Evolutionary conservation across 805 yeast genomes (phyloP), one percentile per base, ranked within the genome.

Genomic region (Starmerella vaccinii): DNA sequence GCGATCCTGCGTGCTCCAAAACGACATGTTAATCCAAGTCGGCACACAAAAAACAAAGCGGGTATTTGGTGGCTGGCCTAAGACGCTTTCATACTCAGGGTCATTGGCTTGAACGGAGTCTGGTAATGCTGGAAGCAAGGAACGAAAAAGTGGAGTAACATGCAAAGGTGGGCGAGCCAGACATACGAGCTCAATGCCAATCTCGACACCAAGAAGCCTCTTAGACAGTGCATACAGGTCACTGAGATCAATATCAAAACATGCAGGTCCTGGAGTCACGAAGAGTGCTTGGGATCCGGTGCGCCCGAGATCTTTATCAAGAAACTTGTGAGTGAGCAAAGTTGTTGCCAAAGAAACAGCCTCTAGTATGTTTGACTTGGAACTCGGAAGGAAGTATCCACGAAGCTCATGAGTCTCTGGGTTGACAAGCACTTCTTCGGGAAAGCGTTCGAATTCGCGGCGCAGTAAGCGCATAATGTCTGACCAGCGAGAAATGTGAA

Each of bases 1-100:
- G 45, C 70, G 68, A 26, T 72, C 70, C 2, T 73, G 64, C 46
- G 82, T 85, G 49, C 76, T 78, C 84, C 95, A 92, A 61, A 84
- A 92, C 0, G 95, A 88, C 13, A 89, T 82, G 63, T 94, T 96
- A 60, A 92, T 77, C 97, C 98, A 92, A 44, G 84, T 82, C 1
- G 99, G 98, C 10, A 88, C 83, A 19, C 49, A 47, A 29, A 43
- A 63, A 13, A 53, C 57, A 22, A 54, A 49, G 23, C 58, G 41
- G n/a, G 49, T 34, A 13, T 27, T 19, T 9, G 51, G 35, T 16
- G 51, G 51, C 18, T 32, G 24, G 30, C 19, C 5, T 38, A 24
- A 5, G 30, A 21, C 18, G 21, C 27, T 26, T 4, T 46, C 42
- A 6, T 27, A 18, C 16, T 94, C 83, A 61, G 84, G 84, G 37